A percentile compares a stretch with the other conserved stretches of the same genome.
phyloP scores from a whole-genome alignment of 345 rosid species.

The Euphorbia lathyris region DNA sequence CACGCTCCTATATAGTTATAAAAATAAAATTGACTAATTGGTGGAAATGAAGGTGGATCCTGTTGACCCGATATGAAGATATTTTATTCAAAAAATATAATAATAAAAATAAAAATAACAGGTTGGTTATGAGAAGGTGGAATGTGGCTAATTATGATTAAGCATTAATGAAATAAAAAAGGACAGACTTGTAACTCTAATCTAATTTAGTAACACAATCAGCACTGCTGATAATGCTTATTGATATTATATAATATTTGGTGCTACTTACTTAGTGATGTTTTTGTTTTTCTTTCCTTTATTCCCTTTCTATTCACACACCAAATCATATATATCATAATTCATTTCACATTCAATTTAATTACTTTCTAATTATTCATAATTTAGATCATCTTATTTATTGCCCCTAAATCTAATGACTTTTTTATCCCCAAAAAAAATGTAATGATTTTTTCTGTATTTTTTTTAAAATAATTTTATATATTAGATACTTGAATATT shows the following conservation, averaged over 20 bases:
- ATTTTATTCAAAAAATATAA: neutral
- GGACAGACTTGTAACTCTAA: neutral
- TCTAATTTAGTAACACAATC: neutral
- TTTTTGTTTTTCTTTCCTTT: neutral
- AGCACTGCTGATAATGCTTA: slow-evolving; percentile 12
- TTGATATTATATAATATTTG: neutral
- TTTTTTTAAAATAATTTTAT: too few species aligned
- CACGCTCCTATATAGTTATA: neutral
- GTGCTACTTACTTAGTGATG: neutral
- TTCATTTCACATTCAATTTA: too few species aligned
- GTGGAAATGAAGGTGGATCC: neutral
- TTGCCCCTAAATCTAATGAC: too few species aligned
- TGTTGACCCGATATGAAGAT: neutral
- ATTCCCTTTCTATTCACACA: neutral
- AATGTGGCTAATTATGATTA: neutral
- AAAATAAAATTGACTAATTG: neutral
- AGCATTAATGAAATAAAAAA: neutral
- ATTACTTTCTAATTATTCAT: too few species aligned
- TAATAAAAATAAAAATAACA: neutral
- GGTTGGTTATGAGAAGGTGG: neutral
- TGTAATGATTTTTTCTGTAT: too few species aligned
- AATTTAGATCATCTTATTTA: too few species aligned
- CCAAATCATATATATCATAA: too few species aligned
- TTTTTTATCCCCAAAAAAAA: too few species aligned
- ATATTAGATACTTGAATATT: too few species aligned